Evolutionary conservation across 2,329 filamentous ascomycete genomes (phyloP).

Genomic region (Sphaerulina populicola): DNA sequence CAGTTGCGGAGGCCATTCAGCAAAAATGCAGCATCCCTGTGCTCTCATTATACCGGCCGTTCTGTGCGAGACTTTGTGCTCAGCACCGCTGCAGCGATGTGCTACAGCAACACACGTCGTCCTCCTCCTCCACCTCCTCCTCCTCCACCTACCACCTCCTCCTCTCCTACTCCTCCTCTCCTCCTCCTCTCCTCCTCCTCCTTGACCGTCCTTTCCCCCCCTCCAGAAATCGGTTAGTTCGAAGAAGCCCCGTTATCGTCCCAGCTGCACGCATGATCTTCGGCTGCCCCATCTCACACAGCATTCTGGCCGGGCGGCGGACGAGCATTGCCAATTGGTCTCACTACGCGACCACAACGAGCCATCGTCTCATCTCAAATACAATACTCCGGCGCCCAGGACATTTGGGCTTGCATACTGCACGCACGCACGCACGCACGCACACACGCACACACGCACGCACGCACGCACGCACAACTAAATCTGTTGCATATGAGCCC

Average conservation of each 20-base stretch:
- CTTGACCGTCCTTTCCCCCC: background rate
- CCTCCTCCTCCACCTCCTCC: background rate
- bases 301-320: conserved; percentile 13
- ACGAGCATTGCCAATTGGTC: conserved; percentile 8
- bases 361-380: conserved; percentile 16
- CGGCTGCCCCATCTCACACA: conserved; percentile 17
- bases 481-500: conserved; percentile 13
- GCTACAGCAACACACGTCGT: background rate
- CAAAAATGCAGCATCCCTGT: conserved; percentile 16
- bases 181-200: too few relatives aligned
- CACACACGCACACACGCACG: conserved; percentile 16
- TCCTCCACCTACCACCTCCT: too few relatives aligned
- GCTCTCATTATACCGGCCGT: conserved; percentile 16
- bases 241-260: conserved; percentile 15
- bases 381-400: conserved; percentile 15
- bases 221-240: conserved; percentile 6
- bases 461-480: conserved; percentile 15
- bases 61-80: conserved; percentile 18
- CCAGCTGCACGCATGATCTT: conserved; percentile 18
- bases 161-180: conserved; percentile 1
- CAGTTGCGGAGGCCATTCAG: conserved; percentile 13
- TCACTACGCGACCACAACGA: conserved; percentile 14
- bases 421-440: conserved; percentile 12
- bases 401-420: conserved; percentile 8
- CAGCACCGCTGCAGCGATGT: conserved; percentile 15